A percentile compares a stretch with the other conserved stretches of the same genome.
phyloP scores from a whole-genome alignment of 2,329 filamentous ascomycete genomes.

The Phialophora expanda region DNA sequence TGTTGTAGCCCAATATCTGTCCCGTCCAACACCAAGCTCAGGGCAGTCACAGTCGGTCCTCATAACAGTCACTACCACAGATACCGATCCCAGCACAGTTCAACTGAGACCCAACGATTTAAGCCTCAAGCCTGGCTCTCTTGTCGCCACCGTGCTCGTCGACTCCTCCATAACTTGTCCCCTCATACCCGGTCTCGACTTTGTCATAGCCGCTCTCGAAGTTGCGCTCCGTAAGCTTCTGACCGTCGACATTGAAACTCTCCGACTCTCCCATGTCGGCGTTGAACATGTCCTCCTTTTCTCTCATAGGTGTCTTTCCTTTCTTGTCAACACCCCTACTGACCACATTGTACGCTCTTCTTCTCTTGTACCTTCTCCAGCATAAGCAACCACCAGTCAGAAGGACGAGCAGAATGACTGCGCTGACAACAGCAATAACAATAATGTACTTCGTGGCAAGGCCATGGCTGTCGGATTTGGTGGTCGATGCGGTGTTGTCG shows the following conservation, averaged over 20 bases:
- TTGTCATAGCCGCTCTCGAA: slow-evolving; percentile 34
- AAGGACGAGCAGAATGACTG: slow-evolving; percentile 24
- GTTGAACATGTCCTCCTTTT: slow-evolving; percentile 34
- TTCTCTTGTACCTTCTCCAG: slow-evolving; percentile 32
- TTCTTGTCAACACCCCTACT: slow-evolving; percentile 28
- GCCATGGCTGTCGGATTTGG: slow-evolving; percentile 15
- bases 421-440: slow-evolving; percentile 28
- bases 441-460: slow-evolving; percentile 32
- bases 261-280: slow-evolving; percentile 29
- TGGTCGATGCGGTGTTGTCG: slow-evolving; percentile 5
- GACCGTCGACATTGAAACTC: slow-evolving; percentile 23
- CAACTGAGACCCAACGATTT: background rate
- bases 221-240: slow-evolving; percentile 28
- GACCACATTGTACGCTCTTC: slow-evolving; percentile 31
- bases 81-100: background rate
- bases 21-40: background rate
- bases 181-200: slow-evolving; percentile 31
- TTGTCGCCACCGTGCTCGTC: slow-evolving; percentile 30
- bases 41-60: background rate
- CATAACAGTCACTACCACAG: background rate
- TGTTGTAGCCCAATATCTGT: background rate
- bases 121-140: slow-evolving; percentile 29
- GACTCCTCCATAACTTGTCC: slow-evolving; percentile 25
- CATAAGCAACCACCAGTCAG: slow-evolving; percentile 23
- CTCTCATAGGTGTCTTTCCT: slow-evolving; percentile 19